Evolutionary conservation across 345 rosid species (phyloP), one percentile per base, ranked within the genome.

Genomic region (Lenwebbia sp.): DNA sequence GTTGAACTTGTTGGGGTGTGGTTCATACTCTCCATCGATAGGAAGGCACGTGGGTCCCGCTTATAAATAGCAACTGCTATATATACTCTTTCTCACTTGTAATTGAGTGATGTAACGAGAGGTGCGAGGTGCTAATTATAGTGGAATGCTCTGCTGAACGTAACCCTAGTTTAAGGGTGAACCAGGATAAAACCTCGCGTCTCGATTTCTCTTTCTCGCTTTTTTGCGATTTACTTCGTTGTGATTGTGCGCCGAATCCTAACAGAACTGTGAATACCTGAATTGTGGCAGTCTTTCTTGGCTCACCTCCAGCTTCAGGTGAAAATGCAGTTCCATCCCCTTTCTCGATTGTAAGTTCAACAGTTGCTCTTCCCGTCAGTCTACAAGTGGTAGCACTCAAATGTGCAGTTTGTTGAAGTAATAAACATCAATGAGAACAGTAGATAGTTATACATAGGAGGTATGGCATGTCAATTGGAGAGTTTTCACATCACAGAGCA

Each of bases 251-350:
- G 50, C 50, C 50, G 50, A 49, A 49, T 49, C 50, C 50, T 49
- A 49, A 49, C 11, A 49, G 50, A 50, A 84, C 84, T 26, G 54
- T 26, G 28, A 40, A 41, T 49, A 96, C 99, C 96, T 95, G 99
- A 90, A 97, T 87, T 86, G 92, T 91, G 28, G 96, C 95, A 49
- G 94, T 92, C 90, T 91, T 91, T 91, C 94, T 95, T 54, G 86
- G 88, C 88, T 94, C 93, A 83, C 99, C 98, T 3, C 99, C 96
- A 58, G 94, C 88, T 92, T 94, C 96, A 7, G 96, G 92, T 86
- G 98, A 87, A 94, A 96, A 97, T 85, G 94, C 86, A 22, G 96
- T 91, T 91, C 96, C 96, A 89, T 96, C 98, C 84, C 88, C 95
- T 92, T 91, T 97, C 91, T 92, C 98, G 86, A 97, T 85, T 49